Evolutionary conservation across 176 grass and related monocot species (phyloP), one percentile per base, ranked within the genome.

Genomic region (Aechmea fasciata): DNA sequence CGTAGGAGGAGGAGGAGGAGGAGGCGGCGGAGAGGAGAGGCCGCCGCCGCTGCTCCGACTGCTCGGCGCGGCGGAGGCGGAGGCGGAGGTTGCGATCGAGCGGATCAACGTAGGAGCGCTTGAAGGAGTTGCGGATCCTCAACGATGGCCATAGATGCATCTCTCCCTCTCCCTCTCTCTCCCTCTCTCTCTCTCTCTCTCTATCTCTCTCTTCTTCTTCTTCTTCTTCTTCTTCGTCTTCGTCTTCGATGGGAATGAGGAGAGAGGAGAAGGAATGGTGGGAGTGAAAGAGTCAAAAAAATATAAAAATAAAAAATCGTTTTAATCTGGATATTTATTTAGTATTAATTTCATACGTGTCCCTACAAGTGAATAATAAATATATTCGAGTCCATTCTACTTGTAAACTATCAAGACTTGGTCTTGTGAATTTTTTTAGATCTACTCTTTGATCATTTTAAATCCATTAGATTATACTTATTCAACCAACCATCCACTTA

Each of bases 71-170:
- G 71, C 83, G 81, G 76, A 92, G 89, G 68, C 83, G 81, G 76
- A 92, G 89, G 68, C 83, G 76, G 68, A 87, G 89, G 78, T 92
- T 97, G 73, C 78, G 13, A 49, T 97, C 93, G 63, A 97, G 82
- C 83, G 92, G 90, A 50, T 87, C 67, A 33, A 92, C 63, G 86
- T 90, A 90, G 2, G 81, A 64, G 1, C 84, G 83, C 82, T 85
- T 92, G 88, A 97, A 97, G 41, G 93, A 92, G 70, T 92, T 83
- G 71, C 93, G 66, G 48, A 97, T 87, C 73, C 79, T 79, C 18
- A 90, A 68, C 59, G 89, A 90, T 9, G 93, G 93, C 86, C 93
- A 96, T 70, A 96, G 86, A 74, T 96, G 93, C 93, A 96, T 96
- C 80, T 22, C 55, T 61, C 55, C 10, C n/a, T 61, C 55, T 59